Percentiles rank a stretch among this genome's conserved stretches.
Evolutionary conservation across 2,329 filamentous ascomycete genomes (phyloP).

Genomic region (Hirsutella minnesotensis): DNA sequence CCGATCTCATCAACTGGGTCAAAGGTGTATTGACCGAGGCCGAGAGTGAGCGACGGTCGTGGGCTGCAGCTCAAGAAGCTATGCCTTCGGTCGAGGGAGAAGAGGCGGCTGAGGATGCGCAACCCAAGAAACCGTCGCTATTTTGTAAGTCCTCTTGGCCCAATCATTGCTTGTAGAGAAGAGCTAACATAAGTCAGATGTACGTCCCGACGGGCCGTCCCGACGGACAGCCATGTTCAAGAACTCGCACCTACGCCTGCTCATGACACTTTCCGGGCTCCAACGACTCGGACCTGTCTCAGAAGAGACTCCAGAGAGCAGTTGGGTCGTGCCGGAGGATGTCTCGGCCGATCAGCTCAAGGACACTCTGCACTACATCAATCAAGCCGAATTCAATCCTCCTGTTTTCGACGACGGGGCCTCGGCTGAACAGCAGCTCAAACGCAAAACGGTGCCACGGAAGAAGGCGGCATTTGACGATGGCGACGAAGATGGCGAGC

Average conservation of each 20-base stretch:
- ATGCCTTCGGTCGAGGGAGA: slow-evolving; percentile 28
- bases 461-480: slow-evolving; percentile 57
- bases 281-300: slow-evolving; percentile 39
- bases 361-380: slow-evolving; percentile 60
- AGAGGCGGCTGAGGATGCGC: slow-evolving; percentile 13
- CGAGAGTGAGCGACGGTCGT: slow-evolving; percentile 60
- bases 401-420: slow-evolving; percentile 65
- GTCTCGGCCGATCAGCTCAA: slow-evolving; percentile 54
- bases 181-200: slow-evolving; percentile 29
- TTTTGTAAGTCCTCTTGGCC: slow-evolving; percentile 18
- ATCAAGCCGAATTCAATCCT: slow-evolving; percentile 67
- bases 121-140: slow-evolving; percentile 17
- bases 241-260: slow-evolving; percentile 73
- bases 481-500: slow-evolving; percentile 49
- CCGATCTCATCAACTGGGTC: slow-evolving; percentile 69
- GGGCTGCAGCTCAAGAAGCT: slow-evolving; percentile 61
- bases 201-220: slow-evolving; percentile 53
- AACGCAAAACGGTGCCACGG: slow-evolving; percentile 49
- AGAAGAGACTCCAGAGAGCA: slow-evolving; percentile 63
- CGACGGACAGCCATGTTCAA: slow-evolving; percentile 71
- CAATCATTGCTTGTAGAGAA: slow-evolving; percentile 1
- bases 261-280: slow-evolving; percentile 68
- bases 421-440: slow-evolving; percentile 67
- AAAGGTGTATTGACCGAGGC: slow-evolving; percentile 59
- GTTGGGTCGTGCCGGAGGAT: slow-evolving; percentile 64